Evolutionary conservation across 768 basidiomycete genomes (phyloP).

Genomic region (Paxillus ammoniavirescens): DNA sequence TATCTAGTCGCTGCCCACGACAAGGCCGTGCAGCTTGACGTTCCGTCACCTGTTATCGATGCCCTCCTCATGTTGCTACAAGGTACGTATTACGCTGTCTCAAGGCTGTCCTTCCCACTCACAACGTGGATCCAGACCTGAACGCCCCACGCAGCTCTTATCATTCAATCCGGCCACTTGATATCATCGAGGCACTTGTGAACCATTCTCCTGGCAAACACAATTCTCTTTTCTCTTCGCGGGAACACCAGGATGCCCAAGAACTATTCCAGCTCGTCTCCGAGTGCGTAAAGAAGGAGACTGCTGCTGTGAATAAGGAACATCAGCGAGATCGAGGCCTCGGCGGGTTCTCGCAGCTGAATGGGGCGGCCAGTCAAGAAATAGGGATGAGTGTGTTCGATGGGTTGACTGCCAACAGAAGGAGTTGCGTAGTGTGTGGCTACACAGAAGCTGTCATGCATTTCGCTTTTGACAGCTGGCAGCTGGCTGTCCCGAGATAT

Average conservation of each 20-base stretch:
- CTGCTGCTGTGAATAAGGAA: slow-evolving; percentile 70
- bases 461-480: slow-evolving; percentile 84
- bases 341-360: slow-evolving; percentile 45
- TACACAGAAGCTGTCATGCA: slow-evolving; percentile 95
- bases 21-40: slow-evolving; percentile 75
- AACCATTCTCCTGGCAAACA: slow-evolving; percentile 49
- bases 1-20: slow-evolving; percentile 74
- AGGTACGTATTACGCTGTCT: slow-evolving; percentile 40
- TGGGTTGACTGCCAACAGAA: slow-evolving; percentile 84
- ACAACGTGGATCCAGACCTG: slow-evolving; percentile 43
- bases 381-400: slow-evolving; percentile 78
- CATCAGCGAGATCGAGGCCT: slow-evolving; percentile 69
- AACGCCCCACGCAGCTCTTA: slow-evolving; percentile 61
- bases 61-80: slow-evolving; percentile 68
- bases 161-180: slow-evolving; percentile 65
- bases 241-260: slow-evolving; percentile 97
- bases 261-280: slow-evolving; percentile 95
- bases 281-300: slow-evolving; percentile 86
- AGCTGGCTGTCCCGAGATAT: slow-evolving; percentile 67
- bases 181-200: slow-evolving; percentile 70
- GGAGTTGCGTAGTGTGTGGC: slow-evolving; percentile 86
- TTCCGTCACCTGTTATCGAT: slow-evolving; percentile 86
- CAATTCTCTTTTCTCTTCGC: slow-evolving; percentile 74
- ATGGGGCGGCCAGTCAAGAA: slow-evolving; percentile 29
- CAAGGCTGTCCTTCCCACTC: slow-evolving; percentile 1